These are phyloP conservation scores for Ichthyophthirius multifiliis DNA, from an alignment of 169 alveolate genomes.

Conservation along the genomic window DNA sequence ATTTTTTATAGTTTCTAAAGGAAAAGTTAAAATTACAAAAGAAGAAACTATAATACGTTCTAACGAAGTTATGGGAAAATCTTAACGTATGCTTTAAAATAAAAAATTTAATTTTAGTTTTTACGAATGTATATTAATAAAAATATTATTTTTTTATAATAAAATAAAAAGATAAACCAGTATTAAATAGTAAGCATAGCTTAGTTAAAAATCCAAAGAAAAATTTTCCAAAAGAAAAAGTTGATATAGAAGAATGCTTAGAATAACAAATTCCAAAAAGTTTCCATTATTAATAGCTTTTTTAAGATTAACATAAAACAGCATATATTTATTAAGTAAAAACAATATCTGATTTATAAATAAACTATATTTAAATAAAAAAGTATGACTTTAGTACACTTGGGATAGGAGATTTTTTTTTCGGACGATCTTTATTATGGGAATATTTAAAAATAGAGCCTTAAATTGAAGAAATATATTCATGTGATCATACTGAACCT, in stretches of 20 bases:
- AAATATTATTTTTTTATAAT: no score
- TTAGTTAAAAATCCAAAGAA: neutral
- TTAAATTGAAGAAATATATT: neutral
- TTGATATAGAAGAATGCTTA: neutral
- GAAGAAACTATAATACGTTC: slow-evolving; percentile 35
- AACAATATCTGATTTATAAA: neutral
- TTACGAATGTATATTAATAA: slow-evolving; percentile 9
- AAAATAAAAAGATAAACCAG: no score
- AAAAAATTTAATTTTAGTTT: slow-evolving; percentile 4
- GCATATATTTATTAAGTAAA: slow-evolving; percentile 26
- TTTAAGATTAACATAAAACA: slow-evolving; percentile 18
- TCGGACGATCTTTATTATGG: slow-evolving; percentile 29
- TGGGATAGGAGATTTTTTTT: slow-evolving; percentile 38
- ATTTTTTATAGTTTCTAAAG: slow-evolving; percentile 28
- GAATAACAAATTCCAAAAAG: neutral
- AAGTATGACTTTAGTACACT: slow-evolving; percentile 14
- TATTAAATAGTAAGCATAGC: neutral
- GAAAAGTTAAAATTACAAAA: slow-evolving; percentile 33
- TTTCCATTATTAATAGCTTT: slow-evolving; percentile 18
- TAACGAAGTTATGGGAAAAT: slow-evolving; percentile 16
- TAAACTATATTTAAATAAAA: no score
- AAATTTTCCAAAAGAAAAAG: no score
- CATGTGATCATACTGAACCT: slow-evolving; percentile 13
- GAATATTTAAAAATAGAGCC: slow-evolving; percentile 37
- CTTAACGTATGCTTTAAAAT: slow-evolving; percentile 7